These are phyloP conservation scores for Claviceps cyperi DNA, from an alignment of 2,329 filamentous ascomycete species.

Conservation along the genomic window DNA sequence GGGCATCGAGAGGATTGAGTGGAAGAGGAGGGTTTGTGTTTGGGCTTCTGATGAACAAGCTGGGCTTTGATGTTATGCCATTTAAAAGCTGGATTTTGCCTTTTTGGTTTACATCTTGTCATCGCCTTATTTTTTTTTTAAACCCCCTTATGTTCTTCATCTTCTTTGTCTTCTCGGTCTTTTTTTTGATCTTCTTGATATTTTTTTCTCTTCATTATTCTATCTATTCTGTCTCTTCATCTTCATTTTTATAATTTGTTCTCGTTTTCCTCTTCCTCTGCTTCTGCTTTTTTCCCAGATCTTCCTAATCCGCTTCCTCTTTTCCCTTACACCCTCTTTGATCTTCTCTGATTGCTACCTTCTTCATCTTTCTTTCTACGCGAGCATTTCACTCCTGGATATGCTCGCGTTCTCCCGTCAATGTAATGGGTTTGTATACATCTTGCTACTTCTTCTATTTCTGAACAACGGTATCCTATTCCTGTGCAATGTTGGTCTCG, in stretches of 20 bases:
- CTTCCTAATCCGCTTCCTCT: neutral
- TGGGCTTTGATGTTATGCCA: neutral
- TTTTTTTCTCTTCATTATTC: neutral
- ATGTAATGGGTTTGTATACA: neutral
- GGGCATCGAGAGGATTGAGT: conserved; percentile 42
- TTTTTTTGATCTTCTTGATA: neutral
- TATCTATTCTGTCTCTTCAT: neutral
- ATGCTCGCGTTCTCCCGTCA: neutral
- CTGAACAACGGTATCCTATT: neutral
- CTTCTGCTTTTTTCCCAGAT: neutral
- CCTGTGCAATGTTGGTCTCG: neutral
- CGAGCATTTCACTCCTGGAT: neutral
- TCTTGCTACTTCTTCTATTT: neutral
- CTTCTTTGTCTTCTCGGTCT: neutral
- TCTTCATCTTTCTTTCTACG: neutral
- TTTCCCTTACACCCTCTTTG: neutral
- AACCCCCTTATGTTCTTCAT: neutral
- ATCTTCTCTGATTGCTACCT: neutral
- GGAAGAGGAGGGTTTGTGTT: neutral
- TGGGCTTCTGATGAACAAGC: neutral
- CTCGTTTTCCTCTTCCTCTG: no score
- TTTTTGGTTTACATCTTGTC: no score
- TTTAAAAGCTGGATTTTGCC: no score
- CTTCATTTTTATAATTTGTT: neutral
- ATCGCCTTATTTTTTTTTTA: neutral